phyloP scores from a whole-genome alignment of 305 asterid genomes.

The Fraxinus latifolia region DNA sequence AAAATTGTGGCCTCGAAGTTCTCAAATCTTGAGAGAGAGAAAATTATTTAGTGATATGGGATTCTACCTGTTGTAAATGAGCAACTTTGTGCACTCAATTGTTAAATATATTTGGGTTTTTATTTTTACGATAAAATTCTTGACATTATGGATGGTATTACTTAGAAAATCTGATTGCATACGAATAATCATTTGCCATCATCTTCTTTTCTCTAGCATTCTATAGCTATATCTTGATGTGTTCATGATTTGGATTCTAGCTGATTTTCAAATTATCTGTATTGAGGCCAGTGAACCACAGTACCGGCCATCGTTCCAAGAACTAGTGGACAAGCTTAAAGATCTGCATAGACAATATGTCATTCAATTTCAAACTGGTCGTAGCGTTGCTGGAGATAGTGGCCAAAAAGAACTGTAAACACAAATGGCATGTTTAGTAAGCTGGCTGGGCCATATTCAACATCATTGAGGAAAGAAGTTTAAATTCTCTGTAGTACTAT shows the following conservation, averaged over 20 bases:
- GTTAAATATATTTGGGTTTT: background rate
- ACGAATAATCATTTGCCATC: background rate
- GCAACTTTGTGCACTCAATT: background rate
- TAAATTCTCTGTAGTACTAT: background rate
- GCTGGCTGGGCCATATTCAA: background rate
- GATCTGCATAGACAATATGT: conserved; percentile 57
- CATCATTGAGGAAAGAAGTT: background rate
- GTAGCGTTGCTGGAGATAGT: conserved; percentile 40
- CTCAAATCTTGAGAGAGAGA: background rate
- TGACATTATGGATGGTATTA: background rate
- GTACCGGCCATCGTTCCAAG: conserved; percentile 78
- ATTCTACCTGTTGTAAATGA: background rate
- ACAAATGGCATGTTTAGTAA: conserved; percentile 1
- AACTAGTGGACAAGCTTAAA: conserved; percentile 69
- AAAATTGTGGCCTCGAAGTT: background rate
- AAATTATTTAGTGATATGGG: background rate
- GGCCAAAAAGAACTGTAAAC: conserved; percentile 44
- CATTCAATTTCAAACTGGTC: conserved; percentile 56
- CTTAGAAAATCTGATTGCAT: background rate
- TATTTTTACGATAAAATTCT: background rate
- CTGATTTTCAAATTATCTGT: conserved; percentile 1
- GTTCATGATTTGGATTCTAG: background rate
- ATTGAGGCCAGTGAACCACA: conserved; percentile 63
- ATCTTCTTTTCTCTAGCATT: background rate
- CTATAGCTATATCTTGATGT: background rate